Conservation (phyloP, 1,284 basidiomycete genomes). For the Exsudoporus floridanus region DNA sequence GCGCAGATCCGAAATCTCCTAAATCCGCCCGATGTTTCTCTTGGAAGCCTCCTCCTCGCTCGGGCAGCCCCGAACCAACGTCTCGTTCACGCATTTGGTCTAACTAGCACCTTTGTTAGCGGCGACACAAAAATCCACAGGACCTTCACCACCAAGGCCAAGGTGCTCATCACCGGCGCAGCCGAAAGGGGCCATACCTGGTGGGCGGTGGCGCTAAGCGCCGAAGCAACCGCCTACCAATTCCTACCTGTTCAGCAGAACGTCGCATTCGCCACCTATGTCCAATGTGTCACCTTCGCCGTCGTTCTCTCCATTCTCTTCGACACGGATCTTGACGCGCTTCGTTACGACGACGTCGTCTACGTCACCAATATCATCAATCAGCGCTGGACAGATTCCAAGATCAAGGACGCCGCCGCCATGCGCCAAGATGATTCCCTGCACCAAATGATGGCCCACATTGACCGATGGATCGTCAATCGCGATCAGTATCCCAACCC, state of each 20-base stretch:
- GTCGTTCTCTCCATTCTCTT: conserved; percentile 45
- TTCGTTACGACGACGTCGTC: conserved; percentile 37
- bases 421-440: conserved; percentile 25
- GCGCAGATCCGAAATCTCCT: conserved; percentile 23
- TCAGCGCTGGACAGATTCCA: conserved; percentile 40
- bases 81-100: conserved; percentile 41
- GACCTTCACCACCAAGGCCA: conserved; percentile 23
- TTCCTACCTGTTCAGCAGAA: conserved; percentile 2
- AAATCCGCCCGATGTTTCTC: conserved; percentile 26
- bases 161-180: conserved; percentile 14
- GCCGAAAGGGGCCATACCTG: conserved; percentile 14
- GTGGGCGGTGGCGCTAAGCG: conserved; percentile 26
- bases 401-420: conserved; percentile 11
- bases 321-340: conserved; percentile 32
- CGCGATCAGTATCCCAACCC: conserved; percentile 42
- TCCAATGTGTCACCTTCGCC: conserved; percentile 46
- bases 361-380: conserved; percentile 43
- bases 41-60: conserved; percentile 32
- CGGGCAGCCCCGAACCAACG: conserved; percentile 46
- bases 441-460: conserved; percentile 21
- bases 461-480: conserved; percentile 41
- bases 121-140: conserved; percentile 35
- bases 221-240: conserved; percentile 27
- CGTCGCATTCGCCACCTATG: conserved; percentile 38
- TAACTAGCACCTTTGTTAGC: conserved; percentile 52